Conservation (phyloP, 768 basidiomycete species). For the Amanita muscaria region DNA sequence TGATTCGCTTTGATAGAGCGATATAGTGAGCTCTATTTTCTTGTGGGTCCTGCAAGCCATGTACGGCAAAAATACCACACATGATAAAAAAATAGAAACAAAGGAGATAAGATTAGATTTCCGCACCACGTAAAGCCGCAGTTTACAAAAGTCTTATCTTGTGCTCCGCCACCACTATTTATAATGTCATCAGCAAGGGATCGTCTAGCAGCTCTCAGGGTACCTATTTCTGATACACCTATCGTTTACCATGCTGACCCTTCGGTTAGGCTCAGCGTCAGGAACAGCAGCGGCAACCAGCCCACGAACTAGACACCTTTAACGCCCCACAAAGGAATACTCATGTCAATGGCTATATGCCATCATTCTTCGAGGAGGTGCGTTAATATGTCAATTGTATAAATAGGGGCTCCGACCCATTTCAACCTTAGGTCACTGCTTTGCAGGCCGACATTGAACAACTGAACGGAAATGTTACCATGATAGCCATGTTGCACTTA, state of each 20-base stretch:
- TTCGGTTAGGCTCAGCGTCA: slow-evolving; percentile 24
- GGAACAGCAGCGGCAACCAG: slow-evolving; percentile 14
- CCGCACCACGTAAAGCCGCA: too few species aligned
- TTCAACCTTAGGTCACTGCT: slow-evolving; percentile 26
- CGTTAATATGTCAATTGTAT: slow-evolving; percentile 2
- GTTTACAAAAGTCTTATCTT: too few species aligned
- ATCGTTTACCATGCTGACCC: background rate
- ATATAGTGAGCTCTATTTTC: slow-evolving; percentile 66
- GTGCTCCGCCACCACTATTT: background rate
- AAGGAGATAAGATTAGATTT: slow-evolving; percentile 13
- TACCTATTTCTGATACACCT: slow-evolving; percentile 11
- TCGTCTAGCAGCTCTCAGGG: slow-evolving; percentile 30
- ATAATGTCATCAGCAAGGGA: slow-evolving; percentile 31
- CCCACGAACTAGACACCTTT: slow-evolving; percentile 25
- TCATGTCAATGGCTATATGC: slow-evolving; percentile 14
- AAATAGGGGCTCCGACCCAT: slow-evolving; percentile 1
- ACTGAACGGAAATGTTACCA: slow-evolving; percentile 29
- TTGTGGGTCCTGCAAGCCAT: slow-evolving; percentile 67
- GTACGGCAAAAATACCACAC: slow-evolving; percentile 90
- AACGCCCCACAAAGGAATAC: slow-evolving; percentile 11
- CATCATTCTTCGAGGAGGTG: slow-evolving; percentile 31
- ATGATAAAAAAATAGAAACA: slow-evolving; percentile 43
- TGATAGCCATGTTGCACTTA: slow-evolving; percentile 28
- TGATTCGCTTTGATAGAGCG: slow-evolving; percentile 79
- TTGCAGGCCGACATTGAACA: slow-evolving; percentile 33